A percentile compares a stretch with the other conserved stretches of the same genome.
phyloP scores from a whole-genome alignment of 179 eudicot genomes.

The Carnegiea gigantea region DNA sequence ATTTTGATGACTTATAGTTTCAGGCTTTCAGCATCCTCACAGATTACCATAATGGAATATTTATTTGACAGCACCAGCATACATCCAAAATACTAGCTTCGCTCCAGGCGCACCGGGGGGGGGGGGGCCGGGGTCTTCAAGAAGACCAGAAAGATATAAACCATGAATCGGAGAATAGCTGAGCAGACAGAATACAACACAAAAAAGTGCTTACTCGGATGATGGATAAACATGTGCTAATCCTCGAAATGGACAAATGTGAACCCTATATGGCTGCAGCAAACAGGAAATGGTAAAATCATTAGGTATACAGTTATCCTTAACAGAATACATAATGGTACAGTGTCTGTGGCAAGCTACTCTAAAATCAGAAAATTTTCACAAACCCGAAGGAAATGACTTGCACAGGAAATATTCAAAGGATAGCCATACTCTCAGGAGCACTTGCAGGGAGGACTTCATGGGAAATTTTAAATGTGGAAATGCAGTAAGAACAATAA shows the following conservation, averaged over 20 bases:
- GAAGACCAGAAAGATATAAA: not conserved
- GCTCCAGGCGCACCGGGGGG: not conserved
- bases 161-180: not conserved
- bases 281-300: conserved; percentile 16
- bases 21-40: not conserved
- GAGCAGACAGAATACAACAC: not conserved
- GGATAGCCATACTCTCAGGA: not conserved
- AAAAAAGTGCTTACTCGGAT: conserved; percentile 30
- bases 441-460: not conserved
- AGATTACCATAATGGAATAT: not conserved
- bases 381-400: conserved; percentile 2
- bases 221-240: conserved; percentile 47
- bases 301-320: not conserved
- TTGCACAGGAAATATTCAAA: not conserved
- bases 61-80: not conserved
- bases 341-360: not conserved
- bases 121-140: not conserved
- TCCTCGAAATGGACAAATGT: conserved; percentile 53
- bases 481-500: not conserved
- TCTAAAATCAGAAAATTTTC: conserved; percentile 6
- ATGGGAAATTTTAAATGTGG: not conserved
- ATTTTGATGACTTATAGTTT: not conserved
- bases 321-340: conserved; percentile 7
- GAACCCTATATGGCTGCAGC: conserved; percentile 60
- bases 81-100: not conserved